phyloP scores from a whole-genome alignment of 2,329 filamentous ascomycete species.

The Aureobasidium zeae region DNA sequence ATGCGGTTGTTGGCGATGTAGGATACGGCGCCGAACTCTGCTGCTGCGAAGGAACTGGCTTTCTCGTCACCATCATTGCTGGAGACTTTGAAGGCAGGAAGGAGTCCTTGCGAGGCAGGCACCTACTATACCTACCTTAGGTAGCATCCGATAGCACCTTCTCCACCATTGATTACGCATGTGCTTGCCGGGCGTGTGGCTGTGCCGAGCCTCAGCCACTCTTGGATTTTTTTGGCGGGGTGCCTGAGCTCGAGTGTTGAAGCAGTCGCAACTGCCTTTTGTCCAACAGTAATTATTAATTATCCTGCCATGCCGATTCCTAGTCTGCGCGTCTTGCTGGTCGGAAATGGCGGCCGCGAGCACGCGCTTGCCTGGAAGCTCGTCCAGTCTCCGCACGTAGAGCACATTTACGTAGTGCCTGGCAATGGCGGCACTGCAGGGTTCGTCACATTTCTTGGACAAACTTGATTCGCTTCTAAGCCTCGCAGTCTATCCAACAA shows the following conservation, averaged over 20 bases:
- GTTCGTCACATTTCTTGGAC: slow-evolving; percentile 22
- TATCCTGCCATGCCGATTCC: slow-evolving; percentile 20
- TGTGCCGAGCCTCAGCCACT: not conserved
- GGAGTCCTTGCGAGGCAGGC: too few species aligned
- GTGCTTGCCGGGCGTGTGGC: not conserved
- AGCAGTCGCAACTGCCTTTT: slow-evolving; percentile 1
- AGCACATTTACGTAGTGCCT: slow-evolving; percentile 58
- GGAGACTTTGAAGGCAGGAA: not conserved
- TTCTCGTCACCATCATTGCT: slow-evolving; percentile 39
- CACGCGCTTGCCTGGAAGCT: slow-evolving; percentile 94
- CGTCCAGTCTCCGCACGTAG: slow-evolving; percentile 67
- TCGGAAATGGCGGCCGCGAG: slow-evolving; percentile 90
- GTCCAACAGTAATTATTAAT: slow-evolving; percentile 10
- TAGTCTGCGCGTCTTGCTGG: slow-evolving; percentile 63
- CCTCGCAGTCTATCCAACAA: slow-evolving; percentile 25
- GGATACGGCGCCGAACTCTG: slow-evolving; percentile 37
- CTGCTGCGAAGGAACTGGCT: slow-evolving; percentile 33
- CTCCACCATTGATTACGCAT: too few species aligned
- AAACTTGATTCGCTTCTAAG: not conserved
- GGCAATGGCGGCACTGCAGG: slow-evolving; percentile 80
- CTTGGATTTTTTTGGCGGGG: slow-evolving; percentile 11
- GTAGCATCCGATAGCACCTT: too few species aligned
- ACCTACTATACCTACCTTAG: too few species aligned
- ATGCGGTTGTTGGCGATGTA: slow-evolving; percentile 30
- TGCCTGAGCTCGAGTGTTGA: too few species aligned